These are phyloP conservation scores for Zoysia matrella DNA, from an alignment of 202 grass and related monocot genomes.

Conservation along the genomic window DNA sequence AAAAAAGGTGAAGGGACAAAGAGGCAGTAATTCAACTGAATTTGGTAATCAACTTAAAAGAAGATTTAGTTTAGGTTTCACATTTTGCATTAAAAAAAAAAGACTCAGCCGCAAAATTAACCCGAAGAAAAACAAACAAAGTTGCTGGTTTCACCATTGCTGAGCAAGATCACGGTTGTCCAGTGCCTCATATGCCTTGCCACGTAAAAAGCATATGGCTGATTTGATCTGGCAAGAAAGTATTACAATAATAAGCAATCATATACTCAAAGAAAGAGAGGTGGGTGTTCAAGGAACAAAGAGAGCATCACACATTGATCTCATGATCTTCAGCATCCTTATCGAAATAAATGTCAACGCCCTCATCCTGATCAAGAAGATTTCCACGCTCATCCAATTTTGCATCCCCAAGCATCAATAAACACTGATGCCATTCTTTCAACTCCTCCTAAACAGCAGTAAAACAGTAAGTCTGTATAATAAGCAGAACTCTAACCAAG, in stretches of 20 bases:
- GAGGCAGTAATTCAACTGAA: background rate
- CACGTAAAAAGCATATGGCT: conserved; percentile 94
- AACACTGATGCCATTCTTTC: conserved; percentile 99
- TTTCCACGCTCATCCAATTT: conserved; percentile 92
- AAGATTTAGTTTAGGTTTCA: background rate
- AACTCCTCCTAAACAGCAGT: conserved; percentile 70
- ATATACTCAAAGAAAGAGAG: background rate
- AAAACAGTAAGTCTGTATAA: conserved; percentile 1
- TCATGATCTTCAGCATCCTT: conserved; percentile 91
- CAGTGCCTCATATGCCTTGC: conserved; percentile 96
- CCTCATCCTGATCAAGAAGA: conserved; percentile 77
- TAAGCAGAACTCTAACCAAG: conserved; percentile 6
- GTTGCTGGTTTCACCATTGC: conserved; percentile 68
- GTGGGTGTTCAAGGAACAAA: background rate
- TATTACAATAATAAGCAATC: conserved; percentile 35
- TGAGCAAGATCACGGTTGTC: conserved; percentile 87
- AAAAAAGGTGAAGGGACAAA: conserved; percentile 7
- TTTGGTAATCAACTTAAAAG: background rate
- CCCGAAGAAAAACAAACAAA: conserved; percentile 8
- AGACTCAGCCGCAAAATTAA: conserved; percentile 24
- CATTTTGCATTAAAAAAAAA: background rate
- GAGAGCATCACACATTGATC: conserved; percentile 68
- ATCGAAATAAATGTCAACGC: conserved; percentile 84
- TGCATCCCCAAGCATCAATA: conserved; percentile 94
- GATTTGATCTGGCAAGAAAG: conserved; percentile 69